Evolutionary conservation across 2,329 filamentous ascomycete species (phyloP).

Genomic region (Colletotrichum neosansevieriae): DNA sequence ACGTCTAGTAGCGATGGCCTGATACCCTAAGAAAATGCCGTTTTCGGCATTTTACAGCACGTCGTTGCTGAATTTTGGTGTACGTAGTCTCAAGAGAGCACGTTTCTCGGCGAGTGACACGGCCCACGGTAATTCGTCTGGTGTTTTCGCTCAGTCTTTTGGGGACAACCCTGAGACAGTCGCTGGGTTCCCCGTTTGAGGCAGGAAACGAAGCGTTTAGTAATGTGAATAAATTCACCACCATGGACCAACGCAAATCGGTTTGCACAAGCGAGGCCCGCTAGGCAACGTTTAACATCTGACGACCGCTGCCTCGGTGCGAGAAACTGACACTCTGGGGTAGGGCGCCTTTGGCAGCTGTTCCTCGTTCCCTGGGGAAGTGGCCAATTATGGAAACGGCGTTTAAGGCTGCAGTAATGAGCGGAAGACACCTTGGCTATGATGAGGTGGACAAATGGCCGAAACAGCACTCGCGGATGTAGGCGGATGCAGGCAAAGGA

Average conservation of each 20-base stretch:
- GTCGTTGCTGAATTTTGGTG: neutral
- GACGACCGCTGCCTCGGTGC: constrained; percentile 5
- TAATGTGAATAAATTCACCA: neutral
- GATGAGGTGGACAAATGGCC: no score
- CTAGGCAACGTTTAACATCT: neutral
- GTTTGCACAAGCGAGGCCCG: constrained; percentile 1
- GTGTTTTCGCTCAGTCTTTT: constrained; percentile 13
- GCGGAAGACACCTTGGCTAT: neutral
- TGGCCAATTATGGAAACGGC: neutral
- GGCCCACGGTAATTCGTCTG: constrained; percentile 3
- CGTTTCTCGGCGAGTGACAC: constrained; percentile 6
- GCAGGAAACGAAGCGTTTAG: neutral
- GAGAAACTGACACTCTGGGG: neutral
- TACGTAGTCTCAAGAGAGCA: constrained; percentile 9
- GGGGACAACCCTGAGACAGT: constrained; percentile 17
- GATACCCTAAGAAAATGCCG: constrained; percentile 17
- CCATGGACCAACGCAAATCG: neutral
- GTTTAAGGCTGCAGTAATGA: neutral
- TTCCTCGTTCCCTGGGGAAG: neutral
- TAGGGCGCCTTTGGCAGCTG: neutral
- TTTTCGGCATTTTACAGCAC: neutral
- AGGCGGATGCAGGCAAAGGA: no score
- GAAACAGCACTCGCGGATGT: no score
- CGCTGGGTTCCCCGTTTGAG: neutral
- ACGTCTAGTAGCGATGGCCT: neutral